Evolutionary conservation across 305 asterid species (phyloP).

Genomic region (Striga hermonthica): DNA sequence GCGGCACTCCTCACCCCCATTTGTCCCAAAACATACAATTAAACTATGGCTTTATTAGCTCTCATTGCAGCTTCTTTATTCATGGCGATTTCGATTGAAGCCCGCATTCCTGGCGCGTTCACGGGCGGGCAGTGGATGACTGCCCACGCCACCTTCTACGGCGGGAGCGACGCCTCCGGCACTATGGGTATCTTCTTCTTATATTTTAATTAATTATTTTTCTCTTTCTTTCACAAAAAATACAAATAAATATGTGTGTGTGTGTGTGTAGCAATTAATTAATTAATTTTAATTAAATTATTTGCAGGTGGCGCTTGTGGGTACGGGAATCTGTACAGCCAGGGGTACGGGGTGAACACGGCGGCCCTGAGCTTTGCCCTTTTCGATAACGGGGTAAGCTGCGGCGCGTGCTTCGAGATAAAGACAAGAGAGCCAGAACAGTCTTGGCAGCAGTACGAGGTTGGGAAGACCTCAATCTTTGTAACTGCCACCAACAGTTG

Average conservation of each 20-base stretch:
- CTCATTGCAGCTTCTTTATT: conserved; percentile 38
- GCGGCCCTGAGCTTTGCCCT: conserved; percentile 89
- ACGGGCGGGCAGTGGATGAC: conserved; percentile 56
- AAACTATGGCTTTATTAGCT: conserved; percentile 42
- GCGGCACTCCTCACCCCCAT: background rate
- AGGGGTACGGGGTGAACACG: conserved; percentile 83
- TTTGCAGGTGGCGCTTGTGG: conserved; percentile 83
- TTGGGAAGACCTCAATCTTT: conserved; percentile 67
- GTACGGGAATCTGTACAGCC: conserved; percentile 77
- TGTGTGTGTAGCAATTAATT: too few species aligned
- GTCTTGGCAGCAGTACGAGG: conserved; percentile 49
- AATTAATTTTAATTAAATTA: background rate
- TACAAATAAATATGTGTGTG: too few species aligned
- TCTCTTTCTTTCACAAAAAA: too few species aligned
- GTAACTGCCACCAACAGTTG: conserved; percentile 77
- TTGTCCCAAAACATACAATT: background rate
- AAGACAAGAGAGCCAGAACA: conserved; percentile 35
- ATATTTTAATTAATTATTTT: background rate
- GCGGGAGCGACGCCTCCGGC: conserved; percentile 93
- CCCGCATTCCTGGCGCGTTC: conserved; percentile 67
- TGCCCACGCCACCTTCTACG: conserved; percentile 92
- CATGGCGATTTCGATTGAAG: conserved; percentile 32
- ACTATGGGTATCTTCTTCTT: conserved; percentile 61
- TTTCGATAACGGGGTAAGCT: conserved; percentile 65
- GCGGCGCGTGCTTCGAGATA: conserved; percentile 81